Percentiles rank a stretch among this genome's conserved stretches.
These are phyloP conservation scores for Amaranthus tricolor DNA, from an alignment of 179 eudicot genomes.

Conservation along the genomic window DNA sequence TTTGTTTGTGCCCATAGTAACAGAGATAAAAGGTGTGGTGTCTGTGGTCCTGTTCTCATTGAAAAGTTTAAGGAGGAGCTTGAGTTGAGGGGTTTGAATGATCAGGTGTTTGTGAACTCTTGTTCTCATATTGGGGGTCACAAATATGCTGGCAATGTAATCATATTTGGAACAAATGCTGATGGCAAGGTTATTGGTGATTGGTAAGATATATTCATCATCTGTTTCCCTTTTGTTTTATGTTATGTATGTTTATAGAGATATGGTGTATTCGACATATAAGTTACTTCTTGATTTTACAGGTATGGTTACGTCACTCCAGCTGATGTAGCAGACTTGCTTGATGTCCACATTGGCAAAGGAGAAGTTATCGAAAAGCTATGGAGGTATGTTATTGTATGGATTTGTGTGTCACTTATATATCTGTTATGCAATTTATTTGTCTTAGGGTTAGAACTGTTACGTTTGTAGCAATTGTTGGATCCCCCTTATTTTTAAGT, in stretches of 20 bases:
- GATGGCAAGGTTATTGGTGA: slow-evolving; percentile 81
- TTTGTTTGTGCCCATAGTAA: slow-evolving; percentile 81
- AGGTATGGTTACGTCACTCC: slow-evolving; percentile 96
- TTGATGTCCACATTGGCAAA: slow-evolving; percentile 69
- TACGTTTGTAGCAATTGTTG: too few relatives aligned
- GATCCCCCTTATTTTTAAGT: too few relatives aligned
- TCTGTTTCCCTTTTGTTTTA: slow-evolving; percentile 7
- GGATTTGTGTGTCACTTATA: not conserved
- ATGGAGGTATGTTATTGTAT: slow-evolving; percentile 65
- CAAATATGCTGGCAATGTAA: slow-evolving; percentile 93
- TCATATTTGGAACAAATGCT: slow-evolving; percentile 65
- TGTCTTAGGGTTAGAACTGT: not conserved
- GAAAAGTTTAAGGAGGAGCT: slow-evolving; percentile 76
- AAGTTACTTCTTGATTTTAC: slow-evolving; percentile 20
- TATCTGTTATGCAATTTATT: not conserved
- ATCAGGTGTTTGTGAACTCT: slow-evolving; percentile 67
- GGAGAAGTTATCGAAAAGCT: slow-evolving; percentile 70
- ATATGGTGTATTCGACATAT: not conserved
- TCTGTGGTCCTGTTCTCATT: slow-evolving; percentile 85
- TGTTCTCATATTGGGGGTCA: slow-evolving; percentile 99
- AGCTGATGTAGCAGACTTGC: slow-evolving; percentile 60
- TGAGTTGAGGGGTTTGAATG: slow-evolving; percentile 44
- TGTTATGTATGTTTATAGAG: not conserved
- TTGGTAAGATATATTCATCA: slow-evolving; percentile 51
- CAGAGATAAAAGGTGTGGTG: slow-evolving; percentile 92